These are phyloP conservation scores for Silene uniflora DNA, from an alignment of 148 eudicot species.

Conservation along the genomic window DNA sequence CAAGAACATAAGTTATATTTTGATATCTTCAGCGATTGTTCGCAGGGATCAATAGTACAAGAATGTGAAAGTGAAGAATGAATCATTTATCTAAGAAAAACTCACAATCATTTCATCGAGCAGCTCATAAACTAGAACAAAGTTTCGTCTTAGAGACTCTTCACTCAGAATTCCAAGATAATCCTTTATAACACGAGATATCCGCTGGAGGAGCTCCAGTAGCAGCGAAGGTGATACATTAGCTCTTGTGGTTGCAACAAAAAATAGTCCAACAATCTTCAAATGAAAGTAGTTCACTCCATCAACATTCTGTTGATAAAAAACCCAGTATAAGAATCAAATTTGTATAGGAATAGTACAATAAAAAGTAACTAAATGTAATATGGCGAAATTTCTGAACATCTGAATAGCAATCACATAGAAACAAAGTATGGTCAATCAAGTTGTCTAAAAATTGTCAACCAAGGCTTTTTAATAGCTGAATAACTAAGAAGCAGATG, in stretches of 20 bases:
- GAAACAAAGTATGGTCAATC: background rate
- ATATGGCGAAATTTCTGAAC: background rate
- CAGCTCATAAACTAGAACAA: slow-evolving; percentile 92
- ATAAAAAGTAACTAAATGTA: background rate
- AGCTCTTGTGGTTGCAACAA: slow-evolving; percentile 92
- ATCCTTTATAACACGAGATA: slow-evolving; percentile 91
- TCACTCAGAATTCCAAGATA: slow-evolving; percentile 93
- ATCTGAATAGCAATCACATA: background rate
- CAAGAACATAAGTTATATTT: background rate
- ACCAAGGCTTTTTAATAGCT: background rate
- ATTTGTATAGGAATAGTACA: background rate
- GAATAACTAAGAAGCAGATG: background rate
- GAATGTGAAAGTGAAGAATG: slow-evolving; percentile 6
- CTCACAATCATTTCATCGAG: slow-evolving; percentile 97
- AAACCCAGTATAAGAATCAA: background rate
- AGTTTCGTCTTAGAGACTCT: slow-evolving; percentile 82
- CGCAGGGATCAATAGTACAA: background rate
- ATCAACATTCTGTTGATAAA: slow-evolving; percentile 61
- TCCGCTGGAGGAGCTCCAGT: slow-evolving; percentile 87
- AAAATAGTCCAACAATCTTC: slow-evolving; percentile 86
- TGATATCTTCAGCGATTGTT: background rate
- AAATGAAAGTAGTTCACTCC: slow-evolving; percentile 98
- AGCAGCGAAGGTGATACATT: slow-evolving; percentile 85
- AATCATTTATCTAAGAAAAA: slow-evolving; percentile 16
- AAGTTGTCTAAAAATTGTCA: too few relatives aligned